These are phyloP conservation scores for Macrolepiota dolichaula DNA, from an alignment of 768 basidiomycete genomes.

Conservation along the genomic window DNA sequence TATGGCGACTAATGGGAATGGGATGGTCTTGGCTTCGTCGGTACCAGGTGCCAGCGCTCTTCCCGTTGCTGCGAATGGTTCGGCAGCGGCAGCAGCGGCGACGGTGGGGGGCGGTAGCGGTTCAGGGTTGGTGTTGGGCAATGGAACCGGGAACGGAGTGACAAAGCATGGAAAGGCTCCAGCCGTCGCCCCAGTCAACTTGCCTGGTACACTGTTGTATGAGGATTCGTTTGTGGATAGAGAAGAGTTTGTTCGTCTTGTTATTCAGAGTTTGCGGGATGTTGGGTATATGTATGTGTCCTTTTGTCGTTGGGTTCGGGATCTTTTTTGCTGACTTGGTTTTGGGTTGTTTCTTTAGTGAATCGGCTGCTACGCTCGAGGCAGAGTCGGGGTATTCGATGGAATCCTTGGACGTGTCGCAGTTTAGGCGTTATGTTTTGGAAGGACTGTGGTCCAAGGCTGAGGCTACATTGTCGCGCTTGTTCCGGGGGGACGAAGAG, in stretches of 20 bases:
- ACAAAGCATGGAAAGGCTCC: constrained; percentile 41
- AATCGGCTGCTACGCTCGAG: constrained; percentile 85
- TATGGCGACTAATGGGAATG: constrained; percentile 25
- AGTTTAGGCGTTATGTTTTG: constrained; percentile 78
- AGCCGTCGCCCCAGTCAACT: constrained; percentile 55
- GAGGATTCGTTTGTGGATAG: constrained; percentile 78
- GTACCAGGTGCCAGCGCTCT: no score
- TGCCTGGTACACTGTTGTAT: constrained; percentile 74
- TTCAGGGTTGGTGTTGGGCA: constrained; percentile 4
- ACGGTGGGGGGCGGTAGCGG: no score
- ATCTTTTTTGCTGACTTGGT: constrained; percentile 1
- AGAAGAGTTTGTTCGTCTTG: constrained; percentile 87
- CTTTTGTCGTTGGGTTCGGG: constrained; percentile 13
- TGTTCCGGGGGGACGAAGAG: constrained; percentile 70
- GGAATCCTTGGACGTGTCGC: constrained; percentile 72
- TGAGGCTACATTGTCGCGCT: constrained; percentile 59
- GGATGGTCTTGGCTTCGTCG: constrained; percentile 21
- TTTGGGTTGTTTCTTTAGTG: constrained; percentile 44
- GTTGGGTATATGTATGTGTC: constrained; percentile 69
- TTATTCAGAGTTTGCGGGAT: constrained; percentile 86
- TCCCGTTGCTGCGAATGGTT: constrained; percentile 27
- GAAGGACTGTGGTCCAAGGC: constrained; percentile 81
- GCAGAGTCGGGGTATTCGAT: constrained; percentile 90
- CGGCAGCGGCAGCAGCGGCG: no score
- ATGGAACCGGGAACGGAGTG: constrained; percentile 57